Evolutionary conservation across 2,329 filamentous ascomycete genomes (phyloP).

Genomic region (Incumbomyces delicatus): DNA sequence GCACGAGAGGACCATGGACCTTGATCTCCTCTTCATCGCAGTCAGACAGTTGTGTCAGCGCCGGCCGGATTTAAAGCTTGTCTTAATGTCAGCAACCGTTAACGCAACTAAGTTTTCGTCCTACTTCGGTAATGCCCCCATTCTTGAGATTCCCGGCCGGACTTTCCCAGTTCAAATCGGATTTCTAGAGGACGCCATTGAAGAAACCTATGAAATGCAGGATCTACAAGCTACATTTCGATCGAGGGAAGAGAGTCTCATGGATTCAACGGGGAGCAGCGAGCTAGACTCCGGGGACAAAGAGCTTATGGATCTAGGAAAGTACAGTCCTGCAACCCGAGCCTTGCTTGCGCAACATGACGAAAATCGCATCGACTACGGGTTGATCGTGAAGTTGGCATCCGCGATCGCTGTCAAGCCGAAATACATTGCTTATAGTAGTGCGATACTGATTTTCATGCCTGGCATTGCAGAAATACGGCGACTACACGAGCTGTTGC

Average conservation of each 20-base stretch:
- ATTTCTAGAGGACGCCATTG: slow-evolving; percentile 87
- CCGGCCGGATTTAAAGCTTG: slow-evolving; percentile 75
- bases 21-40: slow-evolving; percentile 89
- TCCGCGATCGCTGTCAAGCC: slow-evolving; percentile 62
- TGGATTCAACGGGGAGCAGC: slow-evolving; percentile 39
- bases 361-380: slow-evolving; percentile 85
- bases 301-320: slow-evolving; percentile 17
- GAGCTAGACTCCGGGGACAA: slow-evolving; percentile 23
- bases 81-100: slow-evolving; percentile 96
- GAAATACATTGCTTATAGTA: slow-evolving; percentile 62
- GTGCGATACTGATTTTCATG: slow-evolving; percentile 86
- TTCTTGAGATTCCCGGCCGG: slow-evolving; percentile 81
- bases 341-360: slow-evolving; percentile 69
- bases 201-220: slow-evolving; percentile 71
- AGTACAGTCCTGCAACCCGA: slow-evolving; percentile 67
- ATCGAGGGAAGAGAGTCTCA: slow-evolving; percentile 25
- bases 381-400: slow-evolving; percentile 72
- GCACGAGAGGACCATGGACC: slow-evolving; percentile 92
- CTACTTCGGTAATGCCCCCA: slow-evolving; percentile 70
- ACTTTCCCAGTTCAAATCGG: slow-evolving; percentile 85
- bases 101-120: slow-evolving; percentile 84
- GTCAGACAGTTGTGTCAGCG: slow-evolving; percentile 69
- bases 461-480: slow-evolving; percentile 91
- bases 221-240: slow-evolving; percentile 32
- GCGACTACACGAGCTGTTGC: slow-evolving; percentile 73